These are phyloP conservation scores for Cyclanthera cordifolia DNA, from an alignment of 306 rosid species.

Conservation along the genomic window DNA sequence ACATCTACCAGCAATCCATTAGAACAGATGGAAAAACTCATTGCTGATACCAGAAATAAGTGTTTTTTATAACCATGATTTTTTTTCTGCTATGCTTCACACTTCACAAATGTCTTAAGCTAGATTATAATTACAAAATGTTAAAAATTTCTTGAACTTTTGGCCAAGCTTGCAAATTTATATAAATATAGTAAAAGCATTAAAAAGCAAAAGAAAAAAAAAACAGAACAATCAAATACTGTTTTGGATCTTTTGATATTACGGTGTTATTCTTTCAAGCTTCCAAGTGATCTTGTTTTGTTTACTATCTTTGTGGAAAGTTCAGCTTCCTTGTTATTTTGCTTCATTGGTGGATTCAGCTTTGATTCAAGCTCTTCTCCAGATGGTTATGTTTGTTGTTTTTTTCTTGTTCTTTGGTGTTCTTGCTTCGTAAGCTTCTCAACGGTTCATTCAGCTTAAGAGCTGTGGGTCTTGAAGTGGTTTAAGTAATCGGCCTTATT, in stretches of 20 bases:
- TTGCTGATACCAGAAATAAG: background rate
- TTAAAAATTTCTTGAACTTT: background rate
- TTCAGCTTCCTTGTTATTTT: too few relatives aligned
- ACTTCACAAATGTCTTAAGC: background rate
- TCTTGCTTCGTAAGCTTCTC: background rate
- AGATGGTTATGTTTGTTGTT: background rate
- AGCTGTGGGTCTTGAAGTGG: background rate
- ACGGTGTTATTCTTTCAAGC: too few relatives aligned
- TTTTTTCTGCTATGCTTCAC: background rate
- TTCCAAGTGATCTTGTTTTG: too few relatives aligned
- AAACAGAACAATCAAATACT: background rate
- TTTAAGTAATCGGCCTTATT: background rate
- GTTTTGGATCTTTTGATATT: too few relatives aligned
- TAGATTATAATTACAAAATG: background rate
- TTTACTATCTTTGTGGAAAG: too few relatives aligned
- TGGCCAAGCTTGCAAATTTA: background rate
- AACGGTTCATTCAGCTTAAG: background rate
- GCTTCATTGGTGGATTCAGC: too few relatives aligned
- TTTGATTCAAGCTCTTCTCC: background rate
- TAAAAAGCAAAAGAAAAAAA: background rate
- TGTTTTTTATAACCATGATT: background rate
- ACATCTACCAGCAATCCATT: constrained; percentile 2
- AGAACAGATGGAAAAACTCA: background rate
- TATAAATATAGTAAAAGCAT: background rate
- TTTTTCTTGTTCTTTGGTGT: background rate